phyloP scores from a whole-genome alignment of 2,329 filamentous ascomycete genomes.

The Diplodia corticola region DNA sequence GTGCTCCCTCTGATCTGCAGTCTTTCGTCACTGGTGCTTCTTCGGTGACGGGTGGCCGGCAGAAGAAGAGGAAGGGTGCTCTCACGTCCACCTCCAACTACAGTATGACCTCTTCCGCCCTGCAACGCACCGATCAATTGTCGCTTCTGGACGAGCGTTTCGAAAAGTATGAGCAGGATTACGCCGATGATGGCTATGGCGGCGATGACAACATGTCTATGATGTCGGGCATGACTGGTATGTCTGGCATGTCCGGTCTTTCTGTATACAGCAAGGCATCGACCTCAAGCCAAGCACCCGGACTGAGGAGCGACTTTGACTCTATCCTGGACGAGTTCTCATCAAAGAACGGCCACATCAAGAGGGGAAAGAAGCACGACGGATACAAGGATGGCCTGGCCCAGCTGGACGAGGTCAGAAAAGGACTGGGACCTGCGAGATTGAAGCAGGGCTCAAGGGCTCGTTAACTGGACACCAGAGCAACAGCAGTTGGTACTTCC shows the following conservation, averaged over 20 bases:
- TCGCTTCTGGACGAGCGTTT: slow-evolving; percentile 85
- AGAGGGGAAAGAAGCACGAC: slow-evolving; percentile 68
- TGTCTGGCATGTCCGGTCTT: slow-evolving; percentile 50
- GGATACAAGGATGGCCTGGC: slow-evolving; percentile 78
- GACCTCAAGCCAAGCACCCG: slow-evolving; percentile 45
- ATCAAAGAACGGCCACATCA: slow-evolving; percentile 64
- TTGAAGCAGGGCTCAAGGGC: slow-evolving; percentile 2
- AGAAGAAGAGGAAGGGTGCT: slow-evolving; percentile 94
- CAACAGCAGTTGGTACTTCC: background rate
- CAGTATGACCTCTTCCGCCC: slow-evolving; percentile 87
- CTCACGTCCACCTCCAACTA: slow-evolving; percentile 84
- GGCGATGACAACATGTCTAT: slow-evolving; percentile 51
- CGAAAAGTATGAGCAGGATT: slow-evolving; percentile 83
- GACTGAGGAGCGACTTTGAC: slow-evolving; percentile 78
- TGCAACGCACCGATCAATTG: slow-evolving; percentile 84
- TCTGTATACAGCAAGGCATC: slow-evolving; percentile 31
- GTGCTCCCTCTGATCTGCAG: slow-evolving; percentile 62
- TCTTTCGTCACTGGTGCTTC: slow-evolving; percentile 72
- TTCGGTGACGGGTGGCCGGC: slow-evolving; percentile 70
- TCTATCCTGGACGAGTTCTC: slow-evolving; percentile 92
- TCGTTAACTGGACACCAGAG: background rate
- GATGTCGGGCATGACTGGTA: slow-evolving; percentile 51
- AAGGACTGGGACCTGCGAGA: slow-evolving; percentile 71
- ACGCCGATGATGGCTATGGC: slow-evolving; percentile 55
- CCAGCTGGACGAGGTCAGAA: slow-evolving; percentile 87